These are phyloP conservation scores for Blumeria hordei DNA, from an alignment of 2,329 filamentous ascomycete genomes.

Conservation along the genomic window DNA sequence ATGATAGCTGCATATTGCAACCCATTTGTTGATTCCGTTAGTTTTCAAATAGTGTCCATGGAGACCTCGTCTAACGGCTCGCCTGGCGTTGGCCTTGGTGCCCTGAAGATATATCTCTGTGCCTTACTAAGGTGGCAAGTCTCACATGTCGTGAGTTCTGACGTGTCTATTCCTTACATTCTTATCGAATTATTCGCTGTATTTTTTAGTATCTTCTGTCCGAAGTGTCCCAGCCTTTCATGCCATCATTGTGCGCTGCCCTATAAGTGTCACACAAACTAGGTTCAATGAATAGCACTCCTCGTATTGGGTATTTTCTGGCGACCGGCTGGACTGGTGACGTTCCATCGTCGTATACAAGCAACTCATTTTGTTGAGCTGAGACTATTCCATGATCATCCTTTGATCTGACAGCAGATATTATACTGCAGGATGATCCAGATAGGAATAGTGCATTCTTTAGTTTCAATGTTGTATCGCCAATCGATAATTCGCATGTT, in stretches of 20 bases:
- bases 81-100: background rate
- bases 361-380: background rate
- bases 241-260: background rate
- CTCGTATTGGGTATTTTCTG: background rate
- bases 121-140: background rate
- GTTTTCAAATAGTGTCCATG: background rate
- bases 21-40: background rate
- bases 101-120: background rate
- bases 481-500: background rate
- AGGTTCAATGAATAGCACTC: background rate
- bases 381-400: background rate
- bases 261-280: background rate
- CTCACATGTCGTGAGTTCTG: background rate
- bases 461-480: background rate
- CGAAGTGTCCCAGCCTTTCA: background rate
- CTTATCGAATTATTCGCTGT: background rate
- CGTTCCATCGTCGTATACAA: background rate
- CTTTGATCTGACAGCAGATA: background rate
- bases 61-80: background rate
- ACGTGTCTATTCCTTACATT: background rate
- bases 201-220: background rate
- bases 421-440: background rate
- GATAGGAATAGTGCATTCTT: background rate
- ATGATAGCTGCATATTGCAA: background rate
- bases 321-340: background rate